Percentiles rank a stretch among this genome's conserved stretches.
Evolutionary conservation across 352 stramenopile genomes (phyloP).

Genomic region (Phytophthora ramorum): DNA sequence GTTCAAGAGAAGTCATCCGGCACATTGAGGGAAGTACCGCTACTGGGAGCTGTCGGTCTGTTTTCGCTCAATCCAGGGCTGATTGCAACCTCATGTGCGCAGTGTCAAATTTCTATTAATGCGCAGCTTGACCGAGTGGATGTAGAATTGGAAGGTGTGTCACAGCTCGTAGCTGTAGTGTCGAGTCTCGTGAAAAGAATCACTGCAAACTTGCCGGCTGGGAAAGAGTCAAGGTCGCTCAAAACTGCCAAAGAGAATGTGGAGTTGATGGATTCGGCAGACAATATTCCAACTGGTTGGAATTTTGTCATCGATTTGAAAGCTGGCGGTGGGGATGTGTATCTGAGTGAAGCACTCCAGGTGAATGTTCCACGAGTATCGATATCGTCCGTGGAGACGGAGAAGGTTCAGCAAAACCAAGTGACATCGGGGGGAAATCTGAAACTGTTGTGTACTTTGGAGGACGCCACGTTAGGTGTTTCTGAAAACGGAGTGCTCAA

Average conservation of each 20-base stretch:
- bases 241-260: not conserved
- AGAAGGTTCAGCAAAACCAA: conserved; percentile 4
- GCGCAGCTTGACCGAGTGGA: conserved; percentile 21
- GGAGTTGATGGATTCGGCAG: not conserved
- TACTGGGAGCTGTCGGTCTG: conserved; percentile 25
- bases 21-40: conserved; percentile 22
- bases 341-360: conserved; percentile 39
- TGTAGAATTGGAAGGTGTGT: conserved; percentile 27
- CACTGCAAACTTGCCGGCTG: conserved; percentile 4
- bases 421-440: conserved; percentile 22
- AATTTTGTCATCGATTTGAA: conserved; percentile 32
- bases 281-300: conserved; percentile 33
- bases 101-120: conserved; percentile 29
- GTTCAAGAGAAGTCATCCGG: conserved; percentile 39
- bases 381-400: conserved; percentile 29
- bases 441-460: conserved; percentile 23
- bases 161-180: conserved; percentile 13
- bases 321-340: conserved; percentile 32
- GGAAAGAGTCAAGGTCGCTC: not conserved
- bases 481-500: conserved; percentile 30
- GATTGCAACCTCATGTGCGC: conserved; percentile 14
- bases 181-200: conserved; percentile 24
- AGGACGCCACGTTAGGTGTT: conserved; percentile 19
- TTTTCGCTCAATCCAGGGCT: conserved; percentile 30
- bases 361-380: conserved; percentile 30